A percentile compares a stretch with the other conserved stretches of the same genome.
Evolutionary conservation across 148 eudicot species (phyloP).

Genomic region (Camellia lanceoleosa): DNA sequence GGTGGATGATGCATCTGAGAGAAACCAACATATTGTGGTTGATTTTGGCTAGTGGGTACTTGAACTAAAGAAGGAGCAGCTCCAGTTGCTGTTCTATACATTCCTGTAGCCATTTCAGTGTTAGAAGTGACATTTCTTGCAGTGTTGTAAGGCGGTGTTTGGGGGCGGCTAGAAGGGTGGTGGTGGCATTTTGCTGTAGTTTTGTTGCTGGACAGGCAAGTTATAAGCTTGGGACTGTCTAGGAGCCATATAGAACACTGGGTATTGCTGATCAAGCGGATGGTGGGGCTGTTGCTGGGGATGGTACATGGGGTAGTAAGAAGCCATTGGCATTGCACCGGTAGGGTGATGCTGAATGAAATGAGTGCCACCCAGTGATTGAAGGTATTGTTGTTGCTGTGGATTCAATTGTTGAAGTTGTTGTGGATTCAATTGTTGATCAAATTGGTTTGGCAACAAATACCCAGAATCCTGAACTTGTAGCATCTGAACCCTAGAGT

Average conservation of each 20-base stretch:
- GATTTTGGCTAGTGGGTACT: conserved; percentile 47
- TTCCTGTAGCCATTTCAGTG: conserved; percentile 46
- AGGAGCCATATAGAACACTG: conserved; percentile 54
- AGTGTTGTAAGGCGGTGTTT: conserved; percentile 46
- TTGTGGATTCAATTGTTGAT: conserved; percentile 36
- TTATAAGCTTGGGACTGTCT: conserved; percentile 66
- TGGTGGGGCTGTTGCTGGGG: conserved; percentile 59
- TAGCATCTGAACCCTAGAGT: conserved; percentile 43
- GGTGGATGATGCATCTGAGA: conserved; percentile 72
- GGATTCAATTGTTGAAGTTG: conserved; percentile 52
- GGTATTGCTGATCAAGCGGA: conserved; percentile 48
- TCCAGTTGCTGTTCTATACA: conserved; percentile 48
- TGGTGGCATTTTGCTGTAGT: conserved; percentile 29
- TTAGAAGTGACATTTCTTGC: conserved; percentile 44
- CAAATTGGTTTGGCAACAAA: conserved; percentile 44
- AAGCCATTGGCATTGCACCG: conserved; percentile 46
- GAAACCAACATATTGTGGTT: conserved; percentile 52
- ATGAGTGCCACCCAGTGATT: conserved; percentile 58
- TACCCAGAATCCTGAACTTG: conserved; percentile 61
- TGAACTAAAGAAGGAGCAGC: conserved; percentile 44
- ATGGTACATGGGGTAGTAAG: conserved; percentile 67
- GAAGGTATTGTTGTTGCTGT: conserved; percentile 36
- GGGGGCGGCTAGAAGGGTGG: conserved; percentile 40
- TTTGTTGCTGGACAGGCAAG: conserved; percentile 50
- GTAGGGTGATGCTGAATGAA: conserved; percentile 52